These are phyloP conservation scores for Erigeron canadensis DNA, from an alignment of 129 eudicot genomes.

Conservation along the genomic window DNA sequence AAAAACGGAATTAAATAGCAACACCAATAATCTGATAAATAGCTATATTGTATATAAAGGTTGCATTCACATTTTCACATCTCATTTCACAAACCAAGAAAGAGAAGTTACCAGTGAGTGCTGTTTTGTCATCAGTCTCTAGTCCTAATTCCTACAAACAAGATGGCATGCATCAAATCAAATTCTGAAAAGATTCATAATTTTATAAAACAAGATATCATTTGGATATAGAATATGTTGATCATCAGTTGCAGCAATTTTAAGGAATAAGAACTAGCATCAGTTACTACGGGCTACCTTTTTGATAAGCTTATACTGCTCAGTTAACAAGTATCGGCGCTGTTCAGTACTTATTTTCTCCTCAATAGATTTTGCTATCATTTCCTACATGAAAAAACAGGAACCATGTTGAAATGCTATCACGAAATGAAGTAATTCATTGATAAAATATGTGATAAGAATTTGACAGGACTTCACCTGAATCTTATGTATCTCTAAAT, in stretches of 20 bases:
- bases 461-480: conserved; percentile 51
- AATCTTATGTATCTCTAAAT: conserved; percentile 94
- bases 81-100: conserved; percentile 7
- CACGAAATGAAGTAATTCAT: conserved; percentile 6
- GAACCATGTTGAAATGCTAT: neutral
- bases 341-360: conserved; percentile 98
- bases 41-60: neutral
- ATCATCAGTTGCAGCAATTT: conserved; percentile 2
- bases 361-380: conserved; percentile 97
- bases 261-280: conserved; percentile 12
- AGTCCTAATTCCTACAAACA: conserved; percentile 85
- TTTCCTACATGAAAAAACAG: conserved; percentile 52
- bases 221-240: neutral
- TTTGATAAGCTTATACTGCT: conserved; percentile 96
- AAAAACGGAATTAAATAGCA: conserved; percentile 2
- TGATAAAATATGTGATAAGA: neutral
- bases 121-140: conserved; percentile 97
- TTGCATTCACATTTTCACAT: conserved; percentile 12
- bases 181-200: conserved; percentile 3
- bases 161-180: conserved; percentile 14
- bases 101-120: conserved; percentile 72
- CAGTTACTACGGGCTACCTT: conserved; percentile 46
- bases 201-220: neutral
- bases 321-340: conserved; percentile 93
- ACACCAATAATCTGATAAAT: neutral